Percentiles rank a stretch among this genome's conserved stretches.
These are phyloP conservation scores for Candida ovalis DNA, from an alignment of 805 yeast genomes.

Conservation along the genomic window DNA sequence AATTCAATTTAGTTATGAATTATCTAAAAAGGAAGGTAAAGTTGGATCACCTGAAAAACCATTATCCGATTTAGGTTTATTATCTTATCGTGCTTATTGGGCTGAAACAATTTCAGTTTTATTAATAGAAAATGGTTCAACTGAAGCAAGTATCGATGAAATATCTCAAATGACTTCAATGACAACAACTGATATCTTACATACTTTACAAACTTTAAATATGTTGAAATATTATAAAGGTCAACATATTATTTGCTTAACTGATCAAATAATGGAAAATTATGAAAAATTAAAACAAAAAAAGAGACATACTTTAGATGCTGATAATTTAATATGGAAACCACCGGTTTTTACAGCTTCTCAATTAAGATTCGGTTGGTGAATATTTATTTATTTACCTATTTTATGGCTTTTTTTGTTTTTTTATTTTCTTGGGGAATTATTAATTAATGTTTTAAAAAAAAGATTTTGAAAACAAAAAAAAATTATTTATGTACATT, in stretches of 20 bases:
- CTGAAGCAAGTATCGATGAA: constrained; percentile 75
- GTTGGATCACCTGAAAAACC: constrained; percentile 98
- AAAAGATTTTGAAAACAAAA: no score
- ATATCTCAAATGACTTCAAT: constrained; percentile 81
- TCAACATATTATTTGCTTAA: constrained; percentile 84
- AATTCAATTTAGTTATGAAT: constrained; percentile 89
- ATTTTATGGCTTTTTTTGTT: background rate
- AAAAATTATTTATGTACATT: background rate
- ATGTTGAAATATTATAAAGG: constrained; percentile 92
- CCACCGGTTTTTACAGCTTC: constrained; percentile 97
- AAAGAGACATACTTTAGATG: constrained; percentile 72
- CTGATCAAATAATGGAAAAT: constrained; percentile 74
- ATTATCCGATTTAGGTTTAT: constrained; percentile 85
- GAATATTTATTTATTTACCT: constrained; percentile 10
- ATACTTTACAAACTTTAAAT: constrained; percentile 86
- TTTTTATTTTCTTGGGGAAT: background rate
- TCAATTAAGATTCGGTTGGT: constrained; percentile 95
- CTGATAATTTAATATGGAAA: constrained; percentile 75
- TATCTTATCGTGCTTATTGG: constrained; percentile 96
- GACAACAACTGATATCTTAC: constrained; percentile 95
- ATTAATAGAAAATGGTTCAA: constrained; percentile 54
- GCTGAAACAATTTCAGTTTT: constrained; percentile 79
- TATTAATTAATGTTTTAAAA: no score
- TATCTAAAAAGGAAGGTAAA: constrained; percentile 83
- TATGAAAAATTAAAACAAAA: constrained; percentile 64